Evolutionary conservation across 441 rosid species (phyloP).

Genomic region (Pelargonium fulgidum): DNA sequence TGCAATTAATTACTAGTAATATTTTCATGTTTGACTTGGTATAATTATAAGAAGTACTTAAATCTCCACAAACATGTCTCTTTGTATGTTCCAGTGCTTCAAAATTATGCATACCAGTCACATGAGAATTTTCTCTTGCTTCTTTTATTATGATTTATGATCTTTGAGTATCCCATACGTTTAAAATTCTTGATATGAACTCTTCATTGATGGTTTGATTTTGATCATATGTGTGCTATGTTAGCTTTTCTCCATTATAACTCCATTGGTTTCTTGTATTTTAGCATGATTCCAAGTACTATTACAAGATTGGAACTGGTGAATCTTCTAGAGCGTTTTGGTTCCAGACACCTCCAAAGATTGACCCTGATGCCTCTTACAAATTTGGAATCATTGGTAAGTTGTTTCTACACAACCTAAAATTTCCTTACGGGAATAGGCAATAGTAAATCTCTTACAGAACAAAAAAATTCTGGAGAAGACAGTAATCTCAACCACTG

Average conservation of each 20-base stretch:
- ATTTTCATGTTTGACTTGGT: conserved; percentile 6
- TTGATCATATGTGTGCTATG: too few species aligned
- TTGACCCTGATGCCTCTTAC: conserved; percentile 56
- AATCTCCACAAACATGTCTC: background rate
- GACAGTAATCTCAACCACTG: background rate
- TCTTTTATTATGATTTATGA: conserved; percentile 2
- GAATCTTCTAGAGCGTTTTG: conserved; percentile 51
- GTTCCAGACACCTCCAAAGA: conserved; percentile 64
- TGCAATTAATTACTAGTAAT: background rate
- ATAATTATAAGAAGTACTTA: background rate
- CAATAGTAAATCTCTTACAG: background rate
- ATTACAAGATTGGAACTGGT: conserved; percentile 55
- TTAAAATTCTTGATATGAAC: background rate
- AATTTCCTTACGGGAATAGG: background rate
- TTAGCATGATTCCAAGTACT: conserved; percentile 57
- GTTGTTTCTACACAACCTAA: conserved; percentile 9
- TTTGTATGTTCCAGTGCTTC: background rate
- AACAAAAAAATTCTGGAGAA: background rate
- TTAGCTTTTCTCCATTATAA: background rate
- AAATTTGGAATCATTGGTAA: conserved; percentile 70
- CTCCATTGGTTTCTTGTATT: conserved; percentile 12
- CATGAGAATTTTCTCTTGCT: background rate
- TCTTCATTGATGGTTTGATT: background rate
- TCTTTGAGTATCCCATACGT: background rate
- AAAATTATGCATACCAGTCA: background rate